These are phyloP conservation scores for Debaryomyces subglobosus DNA, from an alignment of 1,139 yeast genomes.

Conservation along the genomic window DNA sequence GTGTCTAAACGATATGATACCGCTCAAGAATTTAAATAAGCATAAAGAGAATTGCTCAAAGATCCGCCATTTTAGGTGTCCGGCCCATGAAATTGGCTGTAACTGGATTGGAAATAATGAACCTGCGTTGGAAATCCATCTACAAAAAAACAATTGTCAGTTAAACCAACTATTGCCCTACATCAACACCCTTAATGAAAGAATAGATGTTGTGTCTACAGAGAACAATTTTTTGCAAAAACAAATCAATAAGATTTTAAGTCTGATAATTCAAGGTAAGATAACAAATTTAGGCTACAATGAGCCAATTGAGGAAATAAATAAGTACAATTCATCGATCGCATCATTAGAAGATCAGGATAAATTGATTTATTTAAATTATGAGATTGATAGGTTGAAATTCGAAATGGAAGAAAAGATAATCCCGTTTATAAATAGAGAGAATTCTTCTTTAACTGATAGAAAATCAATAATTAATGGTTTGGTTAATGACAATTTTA, in stretches of 20 bases:
- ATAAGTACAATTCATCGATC: conserved; percentile 21
- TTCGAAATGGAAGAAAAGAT: conserved; percentile 47
- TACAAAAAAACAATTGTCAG: conserved; percentile 36
- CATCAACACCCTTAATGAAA: conserved; percentile 23
- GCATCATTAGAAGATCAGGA: conserved; percentile 26
- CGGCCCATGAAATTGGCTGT: conserved; percentile 47
- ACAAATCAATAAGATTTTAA: conserved; percentile 51
- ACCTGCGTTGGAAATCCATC: conserved; percentile 43
- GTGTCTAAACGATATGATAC: conserved; percentile 47
- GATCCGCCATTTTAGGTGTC: conserved; percentile 38
- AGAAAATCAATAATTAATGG: conserved; percentile 42
- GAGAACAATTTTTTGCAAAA: conserved; percentile 39
- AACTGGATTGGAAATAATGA: conserved; percentile 43
- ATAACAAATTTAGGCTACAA: conserved; percentile 55
- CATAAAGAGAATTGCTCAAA: conserved; percentile 41
- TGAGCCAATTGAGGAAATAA: conserved; percentile 50
- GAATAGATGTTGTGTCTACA: conserved; percentile 21
- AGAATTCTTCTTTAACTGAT: conserved; percentile 28
- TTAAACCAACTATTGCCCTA: conserved; percentile 36
- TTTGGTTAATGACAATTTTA: conserved; percentile 46
- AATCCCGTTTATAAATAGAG: conserved; percentile 40
- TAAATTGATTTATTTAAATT: conserved; percentile 36
- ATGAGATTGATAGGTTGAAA: conserved; percentile 44
- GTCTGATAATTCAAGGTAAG: conserved; percentile 54
- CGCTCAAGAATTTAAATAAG: conserved; percentile 32